Percentiles rank a stretch among this genome's conserved stretches.
These are phyloP conservation scores for Microstegium vimineum DNA, from an alignment of 176 grass and related monocot genomes.

Conservation along the genomic window DNA sequence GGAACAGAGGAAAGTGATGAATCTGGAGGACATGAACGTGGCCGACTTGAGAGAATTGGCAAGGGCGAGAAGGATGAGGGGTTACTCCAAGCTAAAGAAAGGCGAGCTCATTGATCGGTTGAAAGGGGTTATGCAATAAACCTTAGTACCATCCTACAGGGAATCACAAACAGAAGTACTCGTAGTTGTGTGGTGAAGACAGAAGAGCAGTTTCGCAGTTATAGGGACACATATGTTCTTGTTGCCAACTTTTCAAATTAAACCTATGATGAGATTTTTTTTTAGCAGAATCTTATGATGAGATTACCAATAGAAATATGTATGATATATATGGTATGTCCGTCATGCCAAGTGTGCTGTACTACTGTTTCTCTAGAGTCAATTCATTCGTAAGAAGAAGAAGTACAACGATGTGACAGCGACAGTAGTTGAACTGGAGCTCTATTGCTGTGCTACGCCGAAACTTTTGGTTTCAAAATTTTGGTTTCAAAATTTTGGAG, in stretches of 20 bases:
- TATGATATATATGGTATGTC: background rate
- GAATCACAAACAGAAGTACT: background rate
- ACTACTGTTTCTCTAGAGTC: background rate
- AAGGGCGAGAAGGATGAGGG: constrained; percentile 49
- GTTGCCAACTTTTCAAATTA: background rate
- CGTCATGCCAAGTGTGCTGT: too few relatives aligned
- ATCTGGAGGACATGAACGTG: constrained; percentile 56
- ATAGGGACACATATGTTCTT: background rate
- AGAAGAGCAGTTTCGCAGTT: background rate
- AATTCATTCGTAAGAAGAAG: background rate
- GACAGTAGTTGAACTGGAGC: background rate
- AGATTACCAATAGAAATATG: background rate
- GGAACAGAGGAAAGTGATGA: background rate
- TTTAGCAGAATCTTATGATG: too few relatives aligned
- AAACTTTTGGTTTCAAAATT: background rate
- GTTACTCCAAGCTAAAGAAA: constrained; percentile 73
- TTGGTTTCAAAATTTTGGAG: background rate
- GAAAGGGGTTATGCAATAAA: constrained; percentile 20
- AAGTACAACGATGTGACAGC: background rate
- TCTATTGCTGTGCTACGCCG: background rate
- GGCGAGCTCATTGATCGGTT: constrained; percentile 52
- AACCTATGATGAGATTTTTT: background rate
- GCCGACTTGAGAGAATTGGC: constrained; percentile 59
- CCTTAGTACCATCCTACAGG: background rate
- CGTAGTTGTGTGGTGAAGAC: background rate